Base-by-base conservation (phyloP, 1,139 yeast genomes). In the Lodderomyces oxycetoniae region DNA sequence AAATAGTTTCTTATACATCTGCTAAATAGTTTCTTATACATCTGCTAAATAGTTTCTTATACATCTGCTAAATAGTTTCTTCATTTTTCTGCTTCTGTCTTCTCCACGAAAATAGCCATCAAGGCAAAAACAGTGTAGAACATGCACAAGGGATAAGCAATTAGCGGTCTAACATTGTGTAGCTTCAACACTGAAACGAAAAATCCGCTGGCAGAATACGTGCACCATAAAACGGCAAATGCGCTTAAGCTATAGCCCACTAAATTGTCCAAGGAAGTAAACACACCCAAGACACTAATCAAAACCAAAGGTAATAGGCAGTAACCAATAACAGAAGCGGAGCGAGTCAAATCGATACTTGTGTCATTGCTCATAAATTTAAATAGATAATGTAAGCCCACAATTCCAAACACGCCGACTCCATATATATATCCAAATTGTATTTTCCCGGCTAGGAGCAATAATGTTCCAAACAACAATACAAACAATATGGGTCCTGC, bases 391-490 rank as follows among this genome's bases (percentile, higher is more conserved):
- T 89, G 96, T 47, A 88, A 74, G 27, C 95, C 78, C 12, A 87
- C 53, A 2, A 95, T 84, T 10, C 99, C 99, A 47, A 89, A 79
- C 33, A 93, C 63, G 1, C 96, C 98, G 30, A 91, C 95, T 17
- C 98, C 98, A 52, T 91, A 91, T 36, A 91, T 86, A 58, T 93
- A 93, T 3, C 98, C 97, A 56, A 91, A 91, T 56, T 91, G 97
- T 13, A 89, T 87, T 54, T 89, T 91, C 10, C 99, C 98, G 1
- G 95, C 75, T 31, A 88, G 66, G 37, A 89, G 64, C 34, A 93
- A 63, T 42, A 84, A 77, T 1, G 88, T 74, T n/a, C 96, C 98
- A 55, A 89, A 89, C 38, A 88, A 59, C 37, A 91, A 67, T 46
- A 93, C 93, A 59, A 91, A 93, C 33, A 93, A 64, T 28, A 91